Evolutionary conservation across 352 stramenopile species (phyloP), one percentile per base, ranked within the genome.

Genomic region (Globisporangium nunn): DNA sequence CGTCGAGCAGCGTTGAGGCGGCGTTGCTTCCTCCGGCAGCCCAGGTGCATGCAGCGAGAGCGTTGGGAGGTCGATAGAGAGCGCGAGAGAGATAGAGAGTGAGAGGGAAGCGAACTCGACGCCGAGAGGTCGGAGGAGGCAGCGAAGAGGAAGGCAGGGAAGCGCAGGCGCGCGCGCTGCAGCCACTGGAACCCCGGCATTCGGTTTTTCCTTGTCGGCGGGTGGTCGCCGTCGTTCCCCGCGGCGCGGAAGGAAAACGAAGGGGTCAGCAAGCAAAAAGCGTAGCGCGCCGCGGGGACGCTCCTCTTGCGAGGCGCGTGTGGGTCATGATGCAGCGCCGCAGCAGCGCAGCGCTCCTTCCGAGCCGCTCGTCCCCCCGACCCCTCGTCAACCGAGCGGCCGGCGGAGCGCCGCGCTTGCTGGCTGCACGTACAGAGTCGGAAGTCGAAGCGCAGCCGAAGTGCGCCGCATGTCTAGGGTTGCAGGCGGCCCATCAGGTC

Each of bases 191-290:
- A 86, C 78, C 77, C 70, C 78, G 63, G 50, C 73, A 88, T 88
- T 88, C 86, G 75, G 72, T 72, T 40, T 61, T 85, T 75, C 75
- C 78, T 85, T 84, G 76, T 58, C n/a, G 40, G 45, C 29, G 18
- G 30, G 44, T 29, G 29, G 23, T 23, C 23, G 23, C 23, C 23
- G 29, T 46, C 39, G 23, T 17, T 48, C 51, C 47, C 54, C 40
- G 37, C 41, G 58, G 74, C 46, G 15, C 37, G 43, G 23, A 59
- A 82, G 59, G 75, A 75, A 85, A 77, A 86, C 72, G 86, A 88
- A 88, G 78, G 70, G 75, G 75, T 81, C 67, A 83, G 63, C 59
- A 88, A 88, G 85, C 56, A 87, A 59, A 53, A 59, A 23, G 23
- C 23, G 52, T 30, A 52, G 52, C 39, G 41, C 41, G 41, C 52